These are phyloP conservation scores for Galeopsis tetrahit DNA, from an alignment of 257 asterid genomes.

Conservation along the genomic window DNA sequence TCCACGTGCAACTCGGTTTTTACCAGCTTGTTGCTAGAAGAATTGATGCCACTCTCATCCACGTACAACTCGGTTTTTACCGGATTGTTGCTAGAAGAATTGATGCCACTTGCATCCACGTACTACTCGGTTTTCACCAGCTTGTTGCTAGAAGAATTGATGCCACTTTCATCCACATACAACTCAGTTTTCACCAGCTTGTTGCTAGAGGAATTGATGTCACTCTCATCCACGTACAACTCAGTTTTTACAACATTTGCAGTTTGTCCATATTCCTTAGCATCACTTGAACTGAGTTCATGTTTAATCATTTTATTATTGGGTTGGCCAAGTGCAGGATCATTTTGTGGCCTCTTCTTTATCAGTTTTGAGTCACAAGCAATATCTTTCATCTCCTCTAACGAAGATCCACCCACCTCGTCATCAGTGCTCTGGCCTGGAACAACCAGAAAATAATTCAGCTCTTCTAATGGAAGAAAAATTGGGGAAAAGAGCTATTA, in stretches of 20 bases:
- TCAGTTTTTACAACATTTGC: neutral
- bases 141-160: too few species aligned
- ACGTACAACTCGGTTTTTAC: constrained; percentile 24
- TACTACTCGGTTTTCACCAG: too few species aligned
- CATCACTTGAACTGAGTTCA: constrained; percentile 36
- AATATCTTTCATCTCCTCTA: constrained; percentile 75
- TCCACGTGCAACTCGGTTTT: constrained; percentile 20
- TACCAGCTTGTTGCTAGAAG: constrained; percentile 25
- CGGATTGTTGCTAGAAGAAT: too few species aligned
- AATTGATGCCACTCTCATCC: constrained; percentile 36
- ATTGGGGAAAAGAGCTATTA: neutral
- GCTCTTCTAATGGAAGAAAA: neutral
- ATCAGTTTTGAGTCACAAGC: constrained; percentile 39
- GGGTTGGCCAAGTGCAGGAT: constrained; percentile 79
- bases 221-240: too few species aligned
- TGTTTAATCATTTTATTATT: constrained; percentile 47
- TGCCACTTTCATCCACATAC: too few species aligned
- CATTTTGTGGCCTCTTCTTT: constrained; percentile 74
- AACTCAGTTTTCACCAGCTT: too few species aligned
- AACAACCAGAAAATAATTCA: constrained; percentile 21
- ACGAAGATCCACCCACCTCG: constrained; percentile 47
- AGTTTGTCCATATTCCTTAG: constrained; percentile 32
- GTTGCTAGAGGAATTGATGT: too few species aligned
- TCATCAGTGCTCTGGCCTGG: constrained; percentile 40
- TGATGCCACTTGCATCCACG: too few species aligned